Evolutionary conservation across 2,329 filamentous ascomycete genomes (phyloP), one percentile per base, ranked within the genome.

Genomic region (Ophiostoma pallidulum): DNA sequence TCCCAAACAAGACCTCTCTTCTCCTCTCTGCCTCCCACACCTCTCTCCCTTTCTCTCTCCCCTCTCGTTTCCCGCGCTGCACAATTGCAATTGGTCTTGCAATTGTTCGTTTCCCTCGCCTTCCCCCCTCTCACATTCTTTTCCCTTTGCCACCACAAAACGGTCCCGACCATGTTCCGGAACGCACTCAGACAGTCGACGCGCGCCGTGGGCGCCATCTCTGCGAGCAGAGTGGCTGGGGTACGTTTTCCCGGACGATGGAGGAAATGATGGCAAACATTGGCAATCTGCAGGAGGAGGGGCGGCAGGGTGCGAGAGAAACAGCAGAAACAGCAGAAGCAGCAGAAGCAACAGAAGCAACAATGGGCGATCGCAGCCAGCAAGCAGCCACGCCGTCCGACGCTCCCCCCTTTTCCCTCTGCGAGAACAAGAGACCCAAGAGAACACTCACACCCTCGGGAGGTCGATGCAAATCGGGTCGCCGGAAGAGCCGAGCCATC

Each of bases 141-240:
- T 43, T 47, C 18, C 22, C 31, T 33, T 40, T 26, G 43, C 26
- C 31, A 33, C 51, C 43, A 45, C 42, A 47, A 44, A 22, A 50
- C 48, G 42, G 43, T 51, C 46, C 39, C 40, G 51, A 77, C 69
- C 75, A 96, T 97, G 91, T 94, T 96, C 81, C 88, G 91, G 77
- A 94, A 86, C 83, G 90, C 91, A 78, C 80, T 97, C 75, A 83
- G 90, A 78, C 89, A 94, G 80, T 94, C 89, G 72, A 85, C 85
- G 77, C 89, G 90, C 78, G 85, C 86, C 73, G 86, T 91, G 74
- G 86, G 87, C 77, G 88, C 87, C 75, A 81, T 94, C 76, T 87
- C 88, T 84, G 86, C 87, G 67, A 82, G 87, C 79, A 87, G 89
- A 80, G 82, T 94, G 75, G 84, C 84, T 72, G 84, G 83, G 75